Base-by-base conservation (phyloP, 2,329 filamentous ascomycete species). In the Aspergillus neoniger region DNA sequence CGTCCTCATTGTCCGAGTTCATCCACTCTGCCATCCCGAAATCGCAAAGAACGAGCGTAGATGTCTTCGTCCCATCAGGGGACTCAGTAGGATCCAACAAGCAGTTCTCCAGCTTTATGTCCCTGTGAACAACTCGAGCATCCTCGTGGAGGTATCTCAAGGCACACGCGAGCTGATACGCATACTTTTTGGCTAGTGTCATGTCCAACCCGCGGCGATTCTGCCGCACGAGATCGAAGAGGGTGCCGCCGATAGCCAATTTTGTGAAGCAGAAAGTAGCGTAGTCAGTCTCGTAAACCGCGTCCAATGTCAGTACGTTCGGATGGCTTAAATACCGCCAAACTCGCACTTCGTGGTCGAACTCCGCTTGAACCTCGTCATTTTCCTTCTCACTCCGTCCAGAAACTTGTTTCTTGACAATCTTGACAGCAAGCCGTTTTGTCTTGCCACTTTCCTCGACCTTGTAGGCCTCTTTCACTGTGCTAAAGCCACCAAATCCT, bases 11-110 rank as follows among this genome's bases (percentile, higher is more conserved):
- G 62, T 86, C 85, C 58, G 78, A 82, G 21, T 82, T 80, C 64
- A 89, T 82, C 77, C 87, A 89, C 70, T 89, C 87, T 12, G 87
- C 86, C 79, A 90, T 87, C 51, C 87, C 87, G 69, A 90, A 90
- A 70, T 90, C 87, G 72, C 86, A 89, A 5, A 90, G 79, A 4
- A 88, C 82, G 6, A 90, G 69, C 38, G 83, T 82, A 8, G 85
- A 86, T 15, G 83, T 81, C 39, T 83, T 77, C 0, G 72, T 73
- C 9, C 79, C 80, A 5, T 82, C 80, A 7, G 80, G 71, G 3
- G 79, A 75, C 5, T 76, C 76, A 17, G 82, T 77, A 64, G 84
- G 82, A 66, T 88, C 85, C 38, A 89, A 68, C 2, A 90, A 81
- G 65, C 86, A 88, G 65, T 90, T 90, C 69, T 90, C 87, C 23